Evolutionary conservation across 257 asterid species (phyloP).

Genomic region (Cynanchum wilfordii): DNA sequence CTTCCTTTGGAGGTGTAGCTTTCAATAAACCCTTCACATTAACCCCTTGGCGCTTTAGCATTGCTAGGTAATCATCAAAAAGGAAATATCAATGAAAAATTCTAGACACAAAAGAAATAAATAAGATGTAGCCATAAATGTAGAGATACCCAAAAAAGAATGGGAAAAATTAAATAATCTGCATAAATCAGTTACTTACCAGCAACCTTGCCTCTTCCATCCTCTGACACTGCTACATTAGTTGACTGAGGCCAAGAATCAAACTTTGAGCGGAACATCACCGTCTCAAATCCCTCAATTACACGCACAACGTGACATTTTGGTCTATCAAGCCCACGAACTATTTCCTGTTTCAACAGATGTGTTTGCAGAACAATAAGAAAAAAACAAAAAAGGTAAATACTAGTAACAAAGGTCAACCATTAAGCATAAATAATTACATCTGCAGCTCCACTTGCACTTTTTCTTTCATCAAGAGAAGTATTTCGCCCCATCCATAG

Average conservation of each 20-base stretch:
- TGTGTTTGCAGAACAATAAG: conserved; percentile 13
- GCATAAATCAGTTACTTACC: conserved; percentile 51
- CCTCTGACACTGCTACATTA: conserved; percentile 72
- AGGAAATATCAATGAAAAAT: conserved; percentile 13
- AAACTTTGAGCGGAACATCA: conserved; percentile 73
- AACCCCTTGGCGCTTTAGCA: conserved; percentile 94
- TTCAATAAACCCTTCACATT: conserved; percentile 89
- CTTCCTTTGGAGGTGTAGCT: conserved; percentile 90
- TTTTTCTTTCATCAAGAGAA: conserved; percentile 84
- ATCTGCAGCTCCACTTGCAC: conserved; percentile 78
- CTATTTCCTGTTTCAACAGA: conserved; percentile 50
- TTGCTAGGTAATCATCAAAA: conserved; percentile 46
- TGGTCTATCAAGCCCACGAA: conserved; percentile 55
- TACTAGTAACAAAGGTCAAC: conserved; percentile 17
- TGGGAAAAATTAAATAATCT: conserved; percentile 11
- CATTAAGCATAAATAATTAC: conserved; percentile 44
- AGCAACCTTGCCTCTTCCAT: conserved; percentile 98
- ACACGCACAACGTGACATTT: conserved; percentile 63
- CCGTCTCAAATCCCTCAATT: conserved; percentile 98
- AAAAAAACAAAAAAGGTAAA: conserved; percentile 12
- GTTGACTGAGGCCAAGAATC: conserved; percentile 80
- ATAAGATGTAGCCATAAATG: conserved; percentile 4
- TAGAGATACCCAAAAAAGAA: neutral
- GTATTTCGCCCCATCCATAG: conserved; percentile 97
- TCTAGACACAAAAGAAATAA: conserved; percentile 6